Base-by-base conservation (phyloP, 371 early-diverging fungal genomes). In the Mucor irregularis region DNA sequence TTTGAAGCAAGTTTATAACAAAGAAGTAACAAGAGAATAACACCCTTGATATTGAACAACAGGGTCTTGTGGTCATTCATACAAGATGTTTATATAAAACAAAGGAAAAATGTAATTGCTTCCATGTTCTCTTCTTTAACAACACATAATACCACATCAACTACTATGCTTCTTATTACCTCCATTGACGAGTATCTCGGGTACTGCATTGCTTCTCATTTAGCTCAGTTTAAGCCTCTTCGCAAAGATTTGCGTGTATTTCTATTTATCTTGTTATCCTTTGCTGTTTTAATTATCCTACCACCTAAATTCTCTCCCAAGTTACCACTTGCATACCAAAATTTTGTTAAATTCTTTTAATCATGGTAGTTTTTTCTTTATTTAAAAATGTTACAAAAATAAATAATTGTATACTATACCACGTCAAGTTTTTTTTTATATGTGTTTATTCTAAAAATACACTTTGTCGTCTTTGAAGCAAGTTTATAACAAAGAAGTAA, bases 161-260 rank as follows among this genome's bases (percentile, higher is more conserved):
- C 5, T 11, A 38, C 19, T 3, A 76, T 76, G 73, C 47, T 73
- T 45, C 69, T 76, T 19, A 67, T 76, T 28, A 64, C 69, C 4
- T 58, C 56, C 19, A 73, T 61, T 26, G 76, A 76, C 42, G 71
- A 76, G 40, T 73, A 64, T 37, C 39, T 76, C 46, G 76, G 76
- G 0, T 64, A 69, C 47, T 61, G 67, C 38, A 49, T 76, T 39
- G 58, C 71, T 1, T 68, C 73, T 21, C 76, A 76, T 38, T 43
- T 76, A 4, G 50, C 64, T 16, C 64, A 56, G 28, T 26, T 60
- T 19, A 43, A 48, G 10, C 25, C 45, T 6, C 30, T 73, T 8
- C 68, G 71, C 25, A 19, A 37, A 4, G 45, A 65, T 13, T 24
- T 76, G 6, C 71, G 76, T 13, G 43, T 71, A 5, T 26, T 69